Conservation (phyloP, 2,329 filamentous ascomycete genomes). For the Penicillium glabrum region DNA sequence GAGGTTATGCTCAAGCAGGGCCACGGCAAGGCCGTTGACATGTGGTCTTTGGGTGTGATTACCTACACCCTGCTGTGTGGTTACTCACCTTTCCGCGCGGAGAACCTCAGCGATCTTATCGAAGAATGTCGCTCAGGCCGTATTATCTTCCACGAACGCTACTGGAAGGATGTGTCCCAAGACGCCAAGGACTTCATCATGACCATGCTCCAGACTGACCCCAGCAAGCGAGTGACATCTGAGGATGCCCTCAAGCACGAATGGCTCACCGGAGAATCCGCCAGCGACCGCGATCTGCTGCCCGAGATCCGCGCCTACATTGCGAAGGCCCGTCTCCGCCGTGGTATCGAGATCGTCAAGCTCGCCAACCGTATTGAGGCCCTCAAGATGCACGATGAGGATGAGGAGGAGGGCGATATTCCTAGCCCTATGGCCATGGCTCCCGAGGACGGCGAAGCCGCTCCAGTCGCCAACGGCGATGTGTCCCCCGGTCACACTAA, state of each 20-base stretch:
- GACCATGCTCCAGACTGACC: conserved; percentile 73
- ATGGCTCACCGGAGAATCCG: conserved; percentile 89
- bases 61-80: conserved; percentile 97
- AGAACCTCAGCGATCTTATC: conserved; percentile 88
- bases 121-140: conserved; percentile 84
- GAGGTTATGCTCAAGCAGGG: conserved; percentile 98
- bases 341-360: conserved; percentile 95
- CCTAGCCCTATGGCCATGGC: conserved; percentile 60
- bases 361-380: conserved; percentile 92
- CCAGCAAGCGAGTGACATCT: conserved; percentile 74
- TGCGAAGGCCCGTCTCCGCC: conserved; percentile 83
- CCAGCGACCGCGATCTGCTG: conserved; percentile 93
- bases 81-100: conserved; percentile 95
- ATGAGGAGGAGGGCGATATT: conserved; percentile 76
- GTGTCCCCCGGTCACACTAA: conserved; percentile 35
- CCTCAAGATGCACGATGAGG: conserved; percentile 86
- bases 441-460: conserved; percentile 44
- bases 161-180: conserved; percentile 95
- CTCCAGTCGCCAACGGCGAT: conserved; percentile 20
- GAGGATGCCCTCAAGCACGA: conserved; percentile 76
- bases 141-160: conserved; percentile 94
- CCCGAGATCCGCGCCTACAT: conserved; percentile 96
- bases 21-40: conserved; percentile 96
- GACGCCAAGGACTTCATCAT: conserved; percentile 96
- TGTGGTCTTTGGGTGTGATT: conserved; percentile 99